Base-by-base conservation (phyloP, 2,329 filamentous ascomycete species). In the Apiospora saccharicola region DNA sequence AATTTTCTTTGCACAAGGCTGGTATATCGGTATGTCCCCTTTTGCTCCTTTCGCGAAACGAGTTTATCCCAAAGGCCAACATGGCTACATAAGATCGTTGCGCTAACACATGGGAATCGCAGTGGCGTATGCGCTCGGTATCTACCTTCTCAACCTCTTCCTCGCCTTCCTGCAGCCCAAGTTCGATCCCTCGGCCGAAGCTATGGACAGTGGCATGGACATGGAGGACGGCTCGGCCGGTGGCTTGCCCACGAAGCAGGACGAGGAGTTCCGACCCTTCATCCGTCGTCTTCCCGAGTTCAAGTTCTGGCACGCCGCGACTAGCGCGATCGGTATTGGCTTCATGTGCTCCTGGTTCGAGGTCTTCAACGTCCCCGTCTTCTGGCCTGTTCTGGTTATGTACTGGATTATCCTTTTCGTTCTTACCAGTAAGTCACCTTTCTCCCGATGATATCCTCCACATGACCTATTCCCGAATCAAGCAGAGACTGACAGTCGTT, bases 231-330 rank as follows among this genome's bases (percentile, higher is more conserved):
- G 96, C 74, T 89, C 94, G 22, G 90, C 91, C 41, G 92, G 92
- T 71, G 90, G 90, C 37, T 90, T 99, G 61, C 96, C 96, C 34
- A 98, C 95, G 72, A 98, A 98, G 86, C 92, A 94, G 78, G 96
- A 98, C 80, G 95, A 99, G 80, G 96, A 99, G 86, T 99, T 99
- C 88, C 91, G 95, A 75, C 96, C 96, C 4, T 99, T 99, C 81
- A 98, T 99, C 82, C 91, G 96, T 80, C 90, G 96, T 73, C 90
- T 99, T 34, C 96, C 96, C 71, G 96, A 99, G 85, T 99, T 99
- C 90, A 99, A 99, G 89, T 99, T 99, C 88, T 99, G 96, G 96
- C 94, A 98, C 86, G 93, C 94, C 79, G 95, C 96, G 71, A 98
- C 96, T 72, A 91, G 95, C 80, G 96, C 96, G 71, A 90, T 98